phyloP scores from a whole-genome alignment of 441 rosid genomes.

The Jatropha podagrica region DNA sequence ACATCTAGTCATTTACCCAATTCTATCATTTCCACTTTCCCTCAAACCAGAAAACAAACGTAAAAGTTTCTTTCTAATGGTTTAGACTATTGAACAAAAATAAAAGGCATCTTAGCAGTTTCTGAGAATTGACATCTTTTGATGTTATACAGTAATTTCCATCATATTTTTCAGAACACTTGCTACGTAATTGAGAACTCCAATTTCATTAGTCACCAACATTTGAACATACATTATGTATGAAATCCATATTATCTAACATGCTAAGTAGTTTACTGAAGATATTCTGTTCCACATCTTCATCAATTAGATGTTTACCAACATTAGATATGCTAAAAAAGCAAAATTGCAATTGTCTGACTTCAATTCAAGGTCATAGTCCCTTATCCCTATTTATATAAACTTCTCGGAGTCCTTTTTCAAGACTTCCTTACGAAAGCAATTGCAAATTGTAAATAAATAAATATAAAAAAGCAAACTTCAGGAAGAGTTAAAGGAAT shows the following conservation, averaged over 20 bases:
- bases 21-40: not conserved
- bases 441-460: not conserved
- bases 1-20: not conserved
- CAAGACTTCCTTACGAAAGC: not conserved
- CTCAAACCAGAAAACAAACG: not conserved
- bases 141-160: not conserved
- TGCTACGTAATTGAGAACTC: not conserved
- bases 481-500: not conserved
- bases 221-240: not conserved
- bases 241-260: not conserved
- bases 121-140: not conserved
- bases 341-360: not conserved
- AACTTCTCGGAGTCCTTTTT: not conserved
- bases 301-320: not conserved
- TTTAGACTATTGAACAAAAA: not conserved
- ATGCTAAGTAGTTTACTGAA: not conserved
- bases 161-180: not conserved
- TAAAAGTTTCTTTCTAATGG: not conserved
- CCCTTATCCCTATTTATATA: not conserved
- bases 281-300: not conserved
- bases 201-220: not conserved
- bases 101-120: not conserved
- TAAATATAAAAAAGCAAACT: not conserved
- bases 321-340: not conserved
- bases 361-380: not conserved